A percentile compares a stretch with the other conserved stretches of the same genome.
Evolutionary conservation across 1,139 yeast species (phyloP).

Genomic region (Blastobotrys petasosporus): DNA sequence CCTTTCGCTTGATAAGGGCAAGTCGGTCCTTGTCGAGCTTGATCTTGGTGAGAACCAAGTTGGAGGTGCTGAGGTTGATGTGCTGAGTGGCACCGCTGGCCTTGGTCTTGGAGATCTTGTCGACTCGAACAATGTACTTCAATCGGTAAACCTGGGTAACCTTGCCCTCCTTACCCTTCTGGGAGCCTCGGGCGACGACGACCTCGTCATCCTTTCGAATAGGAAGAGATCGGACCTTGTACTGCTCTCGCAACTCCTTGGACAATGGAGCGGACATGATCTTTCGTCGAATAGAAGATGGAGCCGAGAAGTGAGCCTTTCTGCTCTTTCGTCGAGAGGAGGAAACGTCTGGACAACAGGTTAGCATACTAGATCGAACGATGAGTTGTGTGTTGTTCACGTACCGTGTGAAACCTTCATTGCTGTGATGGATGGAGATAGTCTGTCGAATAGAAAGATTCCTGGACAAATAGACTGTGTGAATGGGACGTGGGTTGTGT

Average conservation of each 20-base stretch:
- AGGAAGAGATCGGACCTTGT: slow-evolving; percentile 94
- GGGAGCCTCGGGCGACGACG: slow-evolving; percentile 94
- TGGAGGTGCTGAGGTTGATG: slow-evolving; percentile 96
- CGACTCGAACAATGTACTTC: slow-evolving; percentile 94
- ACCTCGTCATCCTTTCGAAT: slow-evolving; percentile 98
- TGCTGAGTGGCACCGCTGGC: slow-evolving; percentile 98
- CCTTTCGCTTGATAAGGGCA: slow-evolving; percentile 92
- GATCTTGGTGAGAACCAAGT: slow-evolving; percentile 97
- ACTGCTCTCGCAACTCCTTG: slow-evolving; percentile 97
- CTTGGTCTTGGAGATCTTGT: slow-evolving; percentile 96
- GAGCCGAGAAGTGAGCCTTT: slow-evolving; percentile 99
- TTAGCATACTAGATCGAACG: slow-evolving; percentile 4
- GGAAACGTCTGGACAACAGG: slow-evolving; percentile 64
- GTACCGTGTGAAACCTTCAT: slow-evolving; percentile 35
- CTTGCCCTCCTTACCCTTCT: slow-evolving; percentile 99
- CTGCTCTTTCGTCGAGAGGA: slow-evolving; percentile 99
- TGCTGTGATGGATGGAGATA: slow-evolving; percentile 18
- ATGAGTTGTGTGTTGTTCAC: slow-evolving; percentile 13
- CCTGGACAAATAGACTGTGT: slow-evolving; percentile 1
- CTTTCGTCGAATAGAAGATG: slow-evolving; percentile 93
- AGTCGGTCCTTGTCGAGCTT: slow-evolving; percentile 99
- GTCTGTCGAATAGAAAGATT: slow-evolving; percentile 2
- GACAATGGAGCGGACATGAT: slow-evolving; percentile 98
- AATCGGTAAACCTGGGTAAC: slow-evolving; percentile 98
- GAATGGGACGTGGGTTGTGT: neutral